phyloP scores from a whole-genome alignment of 768 basidiomycete genomes.

The Kwoniella mangroviensis region DNA sequence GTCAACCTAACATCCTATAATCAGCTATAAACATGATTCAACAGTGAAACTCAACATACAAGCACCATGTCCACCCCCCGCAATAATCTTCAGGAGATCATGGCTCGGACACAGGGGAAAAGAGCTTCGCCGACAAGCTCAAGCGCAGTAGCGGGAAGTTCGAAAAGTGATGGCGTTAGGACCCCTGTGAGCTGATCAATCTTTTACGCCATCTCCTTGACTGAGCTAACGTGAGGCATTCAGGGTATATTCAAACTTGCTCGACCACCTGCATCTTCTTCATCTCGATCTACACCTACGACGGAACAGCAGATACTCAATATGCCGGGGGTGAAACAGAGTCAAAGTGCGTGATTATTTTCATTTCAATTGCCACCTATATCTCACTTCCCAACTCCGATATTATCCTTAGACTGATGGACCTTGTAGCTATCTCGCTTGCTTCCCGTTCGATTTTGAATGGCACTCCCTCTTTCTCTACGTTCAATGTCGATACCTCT shows the following conservation, averaged over 20 bases:
- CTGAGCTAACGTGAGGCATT: background rate
- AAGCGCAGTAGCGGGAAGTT: constrained; percentile 10
- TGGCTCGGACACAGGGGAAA: constrained; percentile 21
- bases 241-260: constrained; percentile 11
- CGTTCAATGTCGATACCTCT: background rate
- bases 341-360: background rate
- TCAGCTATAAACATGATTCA: background rate
- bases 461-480: background rate
- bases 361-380: constrained; percentile 1
- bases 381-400: background rate
- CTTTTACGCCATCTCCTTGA: background rate
- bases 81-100: constrained; percentile 40
- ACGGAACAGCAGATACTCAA: background rate
- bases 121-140: constrained; percentile 7
- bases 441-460: background rate
- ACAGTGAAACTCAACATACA: background rate
- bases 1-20: background rate
- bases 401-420: no score
- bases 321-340: constrained; percentile 1
- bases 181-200: constrained; percentile 8
- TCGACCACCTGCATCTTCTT: background rate
- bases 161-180: background rate
- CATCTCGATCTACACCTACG: background rate
- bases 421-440: background rate
- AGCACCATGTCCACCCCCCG: constrained; percentile 29